Percentiles rank a stretch among this genome's conserved stretches.
phyloP scores from a whole-genome alignment of 2,329 filamentous ascomycete species.

The Pseudocercospora eumusae region DNA sequence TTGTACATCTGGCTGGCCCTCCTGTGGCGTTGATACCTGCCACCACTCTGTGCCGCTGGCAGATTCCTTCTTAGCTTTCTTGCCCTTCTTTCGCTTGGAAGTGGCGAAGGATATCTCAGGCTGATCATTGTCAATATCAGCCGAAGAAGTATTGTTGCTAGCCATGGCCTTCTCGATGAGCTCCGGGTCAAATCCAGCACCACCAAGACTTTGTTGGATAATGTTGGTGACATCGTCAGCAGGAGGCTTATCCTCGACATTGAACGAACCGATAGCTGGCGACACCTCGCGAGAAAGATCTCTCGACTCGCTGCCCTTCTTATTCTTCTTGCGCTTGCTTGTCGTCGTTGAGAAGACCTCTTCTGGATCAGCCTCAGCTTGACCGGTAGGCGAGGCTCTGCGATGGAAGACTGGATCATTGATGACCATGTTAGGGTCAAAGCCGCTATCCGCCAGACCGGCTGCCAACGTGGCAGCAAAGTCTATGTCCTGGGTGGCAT shows the following conservation, averaged over 20 bases:
- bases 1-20: background rate
- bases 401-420: slow-evolving; percentile 44
- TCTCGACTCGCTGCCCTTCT: slow-evolving; percentile 35
- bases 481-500: slow-evolving; percentile 43
- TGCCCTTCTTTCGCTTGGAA: slow-evolving; percentile 49
- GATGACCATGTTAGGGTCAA: slow-evolving; percentile 49
- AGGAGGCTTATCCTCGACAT: slow-evolving; percentile 9
- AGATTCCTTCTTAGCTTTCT: slow-evolving; percentile 48
- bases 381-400: slow-evolving; percentile 38
- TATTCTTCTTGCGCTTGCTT: slow-evolving; percentile 40
- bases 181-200: slow-evolving; percentile 38
- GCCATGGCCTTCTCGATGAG: slow-evolving; percentile 43
- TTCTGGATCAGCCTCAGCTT: slow-evolving; percentile 40
- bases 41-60: slow-evolving; percentile 6
- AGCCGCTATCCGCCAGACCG: slow-evolving; percentile 50
- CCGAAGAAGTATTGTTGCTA: slow-evolving; percentile 34
- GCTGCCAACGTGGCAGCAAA: slow-evolving; percentile 52
- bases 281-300: background rate
- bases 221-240: slow-evolving; percentile 40
- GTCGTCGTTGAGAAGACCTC: slow-evolving; percentile 31
- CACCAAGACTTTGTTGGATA: slow-evolving; percentile 40
- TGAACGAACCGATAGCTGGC: background rate
- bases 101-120: slow-evolving; percentile 40
- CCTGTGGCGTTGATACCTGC: background rate
- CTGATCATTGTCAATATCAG: slow-evolving; percentile 28